Conservation (phyloP, 164 flowering plant genomes). For the Aristolochia californica region DNA sequence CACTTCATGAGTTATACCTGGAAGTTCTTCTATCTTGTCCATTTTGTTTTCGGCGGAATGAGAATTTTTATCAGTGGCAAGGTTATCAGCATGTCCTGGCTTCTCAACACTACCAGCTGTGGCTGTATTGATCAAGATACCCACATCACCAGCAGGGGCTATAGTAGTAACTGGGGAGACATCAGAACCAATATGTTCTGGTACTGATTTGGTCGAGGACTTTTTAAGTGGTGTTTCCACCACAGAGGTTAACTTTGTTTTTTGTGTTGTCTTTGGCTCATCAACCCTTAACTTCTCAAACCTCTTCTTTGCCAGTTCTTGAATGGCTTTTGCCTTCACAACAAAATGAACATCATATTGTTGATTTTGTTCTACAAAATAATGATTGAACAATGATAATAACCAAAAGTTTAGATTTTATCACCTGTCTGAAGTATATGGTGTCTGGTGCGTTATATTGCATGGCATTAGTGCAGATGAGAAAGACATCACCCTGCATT, state of each 20-base stretch:
- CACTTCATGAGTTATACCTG: conserved; percentile 54
- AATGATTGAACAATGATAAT: not conserved
- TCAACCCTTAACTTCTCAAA: conserved; percentile 44
- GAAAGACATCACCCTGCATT: conserved; percentile 79
- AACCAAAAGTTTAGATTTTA: too few species aligned
- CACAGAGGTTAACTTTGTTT: conserved; percentile 22
- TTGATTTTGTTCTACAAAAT: not conserved
- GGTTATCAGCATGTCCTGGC: conserved; percentile 30
- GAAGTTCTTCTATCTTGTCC: conserved; percentile 58
- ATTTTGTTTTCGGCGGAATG: conserved; percentile 31
- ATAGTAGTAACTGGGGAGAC: conserved; percentile 79
- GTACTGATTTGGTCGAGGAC: conserved; percentile 25
- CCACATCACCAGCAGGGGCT: conserved; percentile 46
- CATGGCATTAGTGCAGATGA: conserved; percentile 93
- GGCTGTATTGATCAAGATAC: conserved; percentile 19
- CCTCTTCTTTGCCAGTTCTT: conserved; percentile 76
- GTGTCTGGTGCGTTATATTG: conserved; percentile 91
- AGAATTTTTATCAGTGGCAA: conserved; percentile 35
- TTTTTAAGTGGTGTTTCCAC: conserved; percentile 46
- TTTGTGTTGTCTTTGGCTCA: conserved; percentile 50
- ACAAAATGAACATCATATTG: not conserved
- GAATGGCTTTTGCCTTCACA: conserved; percentile 72
- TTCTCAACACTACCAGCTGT: conserved; percentile 36
- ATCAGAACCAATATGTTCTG: conserved; percentile 75
- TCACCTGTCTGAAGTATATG: conserved; percentile 80